Evolutionary conservation across 139 green algal genomes (phyloP).

Genomic region (Picochlorum sp.): DNA sequence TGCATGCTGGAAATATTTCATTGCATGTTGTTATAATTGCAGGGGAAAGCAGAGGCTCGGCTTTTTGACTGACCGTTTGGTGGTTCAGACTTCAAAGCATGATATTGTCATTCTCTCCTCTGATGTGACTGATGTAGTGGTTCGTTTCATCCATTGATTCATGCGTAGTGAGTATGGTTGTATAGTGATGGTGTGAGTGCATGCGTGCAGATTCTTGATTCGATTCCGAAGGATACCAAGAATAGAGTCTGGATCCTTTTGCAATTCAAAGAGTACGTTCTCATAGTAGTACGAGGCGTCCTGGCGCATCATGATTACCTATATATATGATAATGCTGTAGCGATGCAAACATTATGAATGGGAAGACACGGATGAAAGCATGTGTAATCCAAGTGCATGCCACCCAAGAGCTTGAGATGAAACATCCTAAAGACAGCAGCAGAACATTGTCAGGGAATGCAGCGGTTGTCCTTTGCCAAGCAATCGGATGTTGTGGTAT

Average conservation of each 20-base stretch:
- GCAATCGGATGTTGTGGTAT: conserved; percentile 11
- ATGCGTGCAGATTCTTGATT: conserved; percentile 16
- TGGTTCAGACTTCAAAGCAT: conserved; percentile 20
- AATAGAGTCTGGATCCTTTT: conserved; percentile 22
- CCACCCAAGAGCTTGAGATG: conserved; percentile 13
- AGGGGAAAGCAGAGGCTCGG: conserved; percentile 31
- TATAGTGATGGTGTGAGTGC: background rate
- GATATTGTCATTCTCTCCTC: conserved; percentile 17
- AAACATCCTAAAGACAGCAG: conserved; percentile 3
- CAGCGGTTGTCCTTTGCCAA: conserved; percentile 29
- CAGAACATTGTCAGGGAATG: conserved; percentile 8
- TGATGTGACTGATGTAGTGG: conserved; percentile 19
- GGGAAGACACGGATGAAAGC: conserved; percentile 19
- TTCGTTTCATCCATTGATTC: background rate
- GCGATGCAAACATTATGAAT: conserved; percentile 10
- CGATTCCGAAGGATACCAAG: conserved; percentile 28
- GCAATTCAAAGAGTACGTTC: conserved; percentile 9
- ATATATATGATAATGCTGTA: background rate
- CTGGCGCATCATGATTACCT: background rate
- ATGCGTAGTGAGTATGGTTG: background rate
- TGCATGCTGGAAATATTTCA: background rate
- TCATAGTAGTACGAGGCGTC: background rate
- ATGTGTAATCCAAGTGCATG: conserved; percentile 20
- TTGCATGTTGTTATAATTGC: background rate
- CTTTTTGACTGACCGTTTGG: conserved; percentile 18